These are phyloP conservation scores for Boletus huronensis DNA, from an alignment of 768 basidiomycete species.

Conservation along the genomic window DNA sequence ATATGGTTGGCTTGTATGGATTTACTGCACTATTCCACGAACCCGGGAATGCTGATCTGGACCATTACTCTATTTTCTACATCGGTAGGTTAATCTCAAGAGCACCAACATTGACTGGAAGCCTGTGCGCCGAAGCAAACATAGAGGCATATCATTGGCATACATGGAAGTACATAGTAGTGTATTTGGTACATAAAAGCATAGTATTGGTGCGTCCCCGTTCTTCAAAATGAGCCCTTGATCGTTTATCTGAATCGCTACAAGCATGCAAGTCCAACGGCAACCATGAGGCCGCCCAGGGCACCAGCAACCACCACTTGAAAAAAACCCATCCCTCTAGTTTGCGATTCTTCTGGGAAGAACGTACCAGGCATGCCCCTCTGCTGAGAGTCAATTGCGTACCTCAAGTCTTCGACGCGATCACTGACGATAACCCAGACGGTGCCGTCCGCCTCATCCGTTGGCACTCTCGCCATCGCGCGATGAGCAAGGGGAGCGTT, in stretches of 20 bases:
- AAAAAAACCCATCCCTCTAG: constrained; percentile 26
- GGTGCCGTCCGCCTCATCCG: constrained; percentile 17
- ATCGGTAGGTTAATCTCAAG: neutral
- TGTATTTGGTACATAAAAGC: constrained; percentile 14
- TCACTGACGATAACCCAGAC: constrained; percentile 34
- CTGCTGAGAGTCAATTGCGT: constrained; percentile 32
- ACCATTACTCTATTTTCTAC: neutral
- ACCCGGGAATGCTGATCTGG: neutral
- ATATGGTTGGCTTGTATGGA: constrained; percentile 3
- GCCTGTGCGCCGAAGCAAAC: neutral
- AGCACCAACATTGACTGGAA: neutral
- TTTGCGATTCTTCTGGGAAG: constrained; percentile 17
- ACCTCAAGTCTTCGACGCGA: constrained; percentile 30
- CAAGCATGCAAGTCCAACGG: constrained; percentile 29
- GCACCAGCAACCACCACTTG: constrained; percentile 33
- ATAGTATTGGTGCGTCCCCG: neutral
- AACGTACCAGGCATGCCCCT: constrained; percentile 32
- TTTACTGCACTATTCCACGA: neutral
- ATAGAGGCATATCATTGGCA: constrained; percentile 19
- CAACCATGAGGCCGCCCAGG: constrained; percentile 31
- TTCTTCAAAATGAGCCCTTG: neutral
- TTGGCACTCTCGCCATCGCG: constrained; percentile 17
- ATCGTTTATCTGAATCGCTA: constrained; percentile 26
- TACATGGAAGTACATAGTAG: constrained; percentile 5
- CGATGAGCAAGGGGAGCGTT: constrained; percentile 26